phyloP scores from a whole-genome alignment of 495 filamentous ascomycete genomes.

The Staphylotrichum longicolle region DNA sequence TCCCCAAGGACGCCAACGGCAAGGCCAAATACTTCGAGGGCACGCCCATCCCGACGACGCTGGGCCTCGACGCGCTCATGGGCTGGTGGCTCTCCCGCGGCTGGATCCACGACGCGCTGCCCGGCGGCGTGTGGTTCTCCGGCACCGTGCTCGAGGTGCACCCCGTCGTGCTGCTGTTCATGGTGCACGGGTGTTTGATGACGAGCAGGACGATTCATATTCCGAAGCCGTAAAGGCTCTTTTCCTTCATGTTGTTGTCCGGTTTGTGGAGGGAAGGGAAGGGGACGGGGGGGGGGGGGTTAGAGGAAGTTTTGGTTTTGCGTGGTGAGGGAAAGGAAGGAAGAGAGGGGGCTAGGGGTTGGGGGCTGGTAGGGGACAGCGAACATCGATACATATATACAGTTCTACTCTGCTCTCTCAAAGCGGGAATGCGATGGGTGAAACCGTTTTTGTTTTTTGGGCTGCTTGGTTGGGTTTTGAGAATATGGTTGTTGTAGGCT shows the following conservation, averaged over 20 bases:
- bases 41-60: conserved; percentile 88
- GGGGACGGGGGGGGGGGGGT: background rate
- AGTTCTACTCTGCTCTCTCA: background rate
- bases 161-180: conserved; percentile 77
- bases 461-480: background rate
- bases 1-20: conserved; percentile 87
- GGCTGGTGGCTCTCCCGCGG: conserved; percentile 80
- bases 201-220: conserved; percentile 92
- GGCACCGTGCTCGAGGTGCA: conserved; percentile 81
- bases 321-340: background rate
- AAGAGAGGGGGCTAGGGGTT: background rate
- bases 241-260: conserved; percentile 35
- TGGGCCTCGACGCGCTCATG: conserved; percentile 80
- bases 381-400: conserved; percentile 1
- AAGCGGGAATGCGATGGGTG: conserved; percentile 1
- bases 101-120: conserved; percentile 74
- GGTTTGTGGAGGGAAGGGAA: background rate
- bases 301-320: background rate
- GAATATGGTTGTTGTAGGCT: background rate
- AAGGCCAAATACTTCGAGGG: conserved; percentile 96
- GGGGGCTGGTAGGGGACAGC: background rate
- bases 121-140: conserved; percentile 61
- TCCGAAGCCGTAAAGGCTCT: conserved; percentile 65
- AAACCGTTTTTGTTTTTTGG: background rate
- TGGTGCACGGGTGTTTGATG: conserved; percentile 86